Evolutionary conservation across 768 basidiomycete genomes (phyloP).

Genomic region (Tulasnella calospora): DNA sequence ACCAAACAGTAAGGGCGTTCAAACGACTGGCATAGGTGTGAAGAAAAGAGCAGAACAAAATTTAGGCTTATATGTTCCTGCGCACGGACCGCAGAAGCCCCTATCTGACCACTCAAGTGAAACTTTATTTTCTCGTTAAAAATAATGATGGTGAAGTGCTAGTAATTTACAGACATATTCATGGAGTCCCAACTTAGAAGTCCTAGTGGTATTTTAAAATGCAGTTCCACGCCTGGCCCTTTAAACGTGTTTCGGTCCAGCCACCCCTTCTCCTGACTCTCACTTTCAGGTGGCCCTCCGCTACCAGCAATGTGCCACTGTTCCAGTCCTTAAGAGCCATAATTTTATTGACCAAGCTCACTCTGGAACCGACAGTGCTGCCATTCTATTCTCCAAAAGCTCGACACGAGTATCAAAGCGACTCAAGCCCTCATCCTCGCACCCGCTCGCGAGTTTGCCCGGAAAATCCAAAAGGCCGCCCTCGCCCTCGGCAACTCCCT

Average conservation of each 20-base stretch:
- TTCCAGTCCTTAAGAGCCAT: constrained; percentile 95
- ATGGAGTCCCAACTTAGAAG: too few relatives aligned
- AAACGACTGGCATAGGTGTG: neutral
- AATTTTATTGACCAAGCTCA: constrained; percentile 99
- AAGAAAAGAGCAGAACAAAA: neutral
- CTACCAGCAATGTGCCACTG: constrained; percentile 98
- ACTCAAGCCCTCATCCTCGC: constrained; percentile 97
- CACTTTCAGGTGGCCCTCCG: constrained; percentile 96
- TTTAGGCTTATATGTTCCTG: neutral
- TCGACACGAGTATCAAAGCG: constrained; percentile 81
- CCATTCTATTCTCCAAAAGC: constrained; percentile 93
- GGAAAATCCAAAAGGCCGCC: constrained; percentile 96
- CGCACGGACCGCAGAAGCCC: neutral
- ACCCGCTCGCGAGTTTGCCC: constrained; percentile 94
- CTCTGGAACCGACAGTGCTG: constrained; percentile 98
- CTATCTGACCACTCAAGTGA: neutral
- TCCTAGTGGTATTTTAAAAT: too few relatives aligned
- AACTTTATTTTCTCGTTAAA: too few relatives aligned
- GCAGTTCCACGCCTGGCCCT: too few relatives aligned
- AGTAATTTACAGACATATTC: too few relatives aligned
- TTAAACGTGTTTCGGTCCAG: too few relatives aligned
- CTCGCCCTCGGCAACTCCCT: constrained; percentile 90
- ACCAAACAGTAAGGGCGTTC: neutral
- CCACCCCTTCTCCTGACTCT: neutral
- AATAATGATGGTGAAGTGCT: too few relatives aligned